Conservation (phyloP, 345 rosid genomes). For the Cochlearia excelsa region DNA sequence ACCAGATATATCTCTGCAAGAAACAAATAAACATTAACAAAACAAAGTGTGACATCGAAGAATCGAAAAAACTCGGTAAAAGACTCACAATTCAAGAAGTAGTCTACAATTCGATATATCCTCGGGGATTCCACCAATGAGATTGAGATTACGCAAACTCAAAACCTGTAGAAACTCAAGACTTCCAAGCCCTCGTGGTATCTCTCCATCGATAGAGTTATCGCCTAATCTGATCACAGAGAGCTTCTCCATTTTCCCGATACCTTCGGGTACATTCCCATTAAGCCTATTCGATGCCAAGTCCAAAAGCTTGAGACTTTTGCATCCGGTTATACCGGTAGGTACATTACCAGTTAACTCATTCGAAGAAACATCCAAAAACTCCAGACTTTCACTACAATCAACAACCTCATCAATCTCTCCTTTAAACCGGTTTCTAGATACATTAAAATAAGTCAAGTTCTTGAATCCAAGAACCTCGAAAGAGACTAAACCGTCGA, state of each 20-base stretch:
- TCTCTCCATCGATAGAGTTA: conserved; percentile 62
- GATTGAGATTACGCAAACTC: conserved; percentile 77
- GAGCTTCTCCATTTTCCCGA: conserved; percentile 52
- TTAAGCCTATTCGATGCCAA: conserved; percentile 69
- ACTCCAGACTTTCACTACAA: conserved; percentile 58
- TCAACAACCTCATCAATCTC: conserved; percentile 49
- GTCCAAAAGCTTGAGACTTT: conserved; percentile 67
- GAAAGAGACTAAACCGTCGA: conserved; percentile 67
- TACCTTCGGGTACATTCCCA: conserved; percentile 60
- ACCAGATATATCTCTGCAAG: conserved; percentile 86
- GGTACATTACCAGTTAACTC: conserved; percentile 61
- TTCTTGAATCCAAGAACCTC: conserved; percentile 55
- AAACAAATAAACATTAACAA: not conserved
- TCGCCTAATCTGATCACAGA: conserved; percentile 64
- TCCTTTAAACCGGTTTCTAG: conserved; percentile 64
- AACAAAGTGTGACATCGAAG: conserved; percentile 41
- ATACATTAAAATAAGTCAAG: conserved; percentile 62
- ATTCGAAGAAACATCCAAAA: conserved; percentile 77
- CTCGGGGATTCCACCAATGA: conserved; percentile 59
- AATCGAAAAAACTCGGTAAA: not conserved
- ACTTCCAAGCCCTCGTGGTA: conserved; percentile 58
- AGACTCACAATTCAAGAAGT: conserved; percentile 84
- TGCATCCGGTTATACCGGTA: conserved; percentile 55
- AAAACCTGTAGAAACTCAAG: conserved; percentile 65
- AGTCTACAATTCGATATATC: conserved; percentile 66